Evolutionary conservation across 305 asterid species (phyloP).

Genomic region (Fraxinus baroniana): DNA sequence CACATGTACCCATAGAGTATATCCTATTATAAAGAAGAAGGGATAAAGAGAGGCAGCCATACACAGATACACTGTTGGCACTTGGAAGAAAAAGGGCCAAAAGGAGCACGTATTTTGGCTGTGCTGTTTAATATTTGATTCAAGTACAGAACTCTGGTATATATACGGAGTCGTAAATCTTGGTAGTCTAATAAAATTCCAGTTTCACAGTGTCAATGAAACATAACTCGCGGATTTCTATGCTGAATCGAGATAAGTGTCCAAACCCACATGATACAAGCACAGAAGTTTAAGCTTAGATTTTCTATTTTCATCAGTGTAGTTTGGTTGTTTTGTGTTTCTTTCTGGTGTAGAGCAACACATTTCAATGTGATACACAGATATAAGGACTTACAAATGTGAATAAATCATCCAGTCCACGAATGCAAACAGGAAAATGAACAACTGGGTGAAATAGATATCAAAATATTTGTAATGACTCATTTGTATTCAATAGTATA

Average conservation of each 20-base stretch:
- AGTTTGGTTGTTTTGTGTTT: not conserved
- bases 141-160: not conserved
- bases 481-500: constrained; percentile 33
- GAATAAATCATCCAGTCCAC: not conserved
- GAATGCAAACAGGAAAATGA: not conserved
- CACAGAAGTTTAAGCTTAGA: not conserved
- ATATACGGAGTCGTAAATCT: not conserved
- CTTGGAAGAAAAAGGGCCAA: constrained; percentile 15
- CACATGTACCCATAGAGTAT: not conserved
- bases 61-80: not conserved
- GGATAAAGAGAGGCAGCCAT: not conserved
- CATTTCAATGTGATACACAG: not conserved
- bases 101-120: constrained; percentile 3
- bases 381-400: not conserved
- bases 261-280: not conserved
- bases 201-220: not conserved
- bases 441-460: not conserved
- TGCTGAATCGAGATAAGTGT: not conserved
- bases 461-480: not conserved
- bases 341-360: not conserved
- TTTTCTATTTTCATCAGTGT: not conserved
- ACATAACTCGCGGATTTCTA: not conserved
- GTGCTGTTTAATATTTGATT: not conserved
- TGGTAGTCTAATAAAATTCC: not conserved
- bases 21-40: not conserved